Base-by-base conservation (phyloP, 768 basidiomycete species). In the Boletus subcaerulescens region DNA sequence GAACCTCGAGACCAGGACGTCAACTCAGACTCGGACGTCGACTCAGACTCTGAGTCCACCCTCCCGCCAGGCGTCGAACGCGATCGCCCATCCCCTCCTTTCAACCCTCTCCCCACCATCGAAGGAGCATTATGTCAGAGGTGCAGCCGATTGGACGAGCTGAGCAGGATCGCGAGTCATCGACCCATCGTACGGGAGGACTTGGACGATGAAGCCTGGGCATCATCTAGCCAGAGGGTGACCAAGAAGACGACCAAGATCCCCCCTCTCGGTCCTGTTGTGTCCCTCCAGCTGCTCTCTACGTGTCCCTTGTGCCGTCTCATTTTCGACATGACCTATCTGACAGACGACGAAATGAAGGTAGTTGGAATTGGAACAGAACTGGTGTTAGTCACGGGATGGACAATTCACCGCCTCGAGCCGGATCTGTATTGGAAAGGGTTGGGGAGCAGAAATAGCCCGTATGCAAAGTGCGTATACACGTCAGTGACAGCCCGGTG, bases 271-370 rank as follows among this genome's bases (percentile, higher is more conserved):
- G 55, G 51, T 6, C 48, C 46, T 22, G 20, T 62, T 3, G 8
- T 5, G 17, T 52, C 50, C 5, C 40, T 62, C 17, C 22, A 38
- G 6, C 33, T 60, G 5, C 55, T 60, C 18, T 49, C 59, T 3
- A 52, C 52, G 3, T 56, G 62, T 20, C 42, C 52, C 13, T 10
- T 58, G 15, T 64, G 54, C 31, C 56, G 59, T 31, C 48, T 63
- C 17, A 45, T 56, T 6, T 58, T 63, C 47, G 18, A 60, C 39
- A 40, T 45, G 17, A 60, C 33, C 13, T 17, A 44, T 18, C 24
- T 64, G 12, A 36, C 31, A 6, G 49, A 26, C 7, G 40, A 54
- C 7, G 56, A 59, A 9, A 38, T 56, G 24, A 39, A 15, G 10
- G 32, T 13, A 2, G 20, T 52, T 33, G 8, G 3, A 10, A n/a